Base-by-base conservation (phyloP, 1,139 yeast genomes). In the Sugiyamaella castrensis region DNA sequence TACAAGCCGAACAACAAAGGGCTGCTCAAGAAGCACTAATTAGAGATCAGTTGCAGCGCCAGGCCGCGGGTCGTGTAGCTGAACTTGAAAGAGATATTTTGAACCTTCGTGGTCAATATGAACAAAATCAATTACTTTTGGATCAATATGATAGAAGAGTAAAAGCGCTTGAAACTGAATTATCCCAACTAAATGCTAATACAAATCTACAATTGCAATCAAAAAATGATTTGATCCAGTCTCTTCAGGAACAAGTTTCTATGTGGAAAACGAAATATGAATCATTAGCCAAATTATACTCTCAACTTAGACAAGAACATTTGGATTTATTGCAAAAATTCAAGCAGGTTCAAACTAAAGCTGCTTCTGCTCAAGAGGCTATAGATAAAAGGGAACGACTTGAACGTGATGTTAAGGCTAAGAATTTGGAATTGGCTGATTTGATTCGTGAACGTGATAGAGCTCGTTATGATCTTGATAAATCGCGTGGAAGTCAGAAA, bases 231-330 rank as follows among this genome's bases (percentile, higher is more conserved):
- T 83, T 84, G 61, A 72, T 86, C 47, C 75, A 71, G 40, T 76
- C 79, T 50, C 67, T 87, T 50, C 91, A 86, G 62, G 94, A 87
- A 47, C 96, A 88, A 67, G 77, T 86, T 40, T 73, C 71, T 34
- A 77, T 81, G 54, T 89, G 96, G 96, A 82, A 87, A 53, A 80
- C 79, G 51, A 91, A 91, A 69, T 91, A 91, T 67, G 96, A 89
- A 63, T 80, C 95, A 0, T 75, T 91, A 57, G 97, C 97, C 4
- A 87, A 88, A 63, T 74, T 91, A 54, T 91, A 91, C 65, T 84
- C 96, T 1, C 96, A 89, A 67, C 75, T 91, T 58, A 84, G 97
- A 61, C 95, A 87, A 68, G 97, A 91, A 66, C 97, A 91, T 66
- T 75, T 91, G 63, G 87, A 84, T 55, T 71, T 89, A 54, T 75